Conservation (phyloP, 2,329 filamentous ascomycete species). For the Fusarium brachygibbosum region DNA sequence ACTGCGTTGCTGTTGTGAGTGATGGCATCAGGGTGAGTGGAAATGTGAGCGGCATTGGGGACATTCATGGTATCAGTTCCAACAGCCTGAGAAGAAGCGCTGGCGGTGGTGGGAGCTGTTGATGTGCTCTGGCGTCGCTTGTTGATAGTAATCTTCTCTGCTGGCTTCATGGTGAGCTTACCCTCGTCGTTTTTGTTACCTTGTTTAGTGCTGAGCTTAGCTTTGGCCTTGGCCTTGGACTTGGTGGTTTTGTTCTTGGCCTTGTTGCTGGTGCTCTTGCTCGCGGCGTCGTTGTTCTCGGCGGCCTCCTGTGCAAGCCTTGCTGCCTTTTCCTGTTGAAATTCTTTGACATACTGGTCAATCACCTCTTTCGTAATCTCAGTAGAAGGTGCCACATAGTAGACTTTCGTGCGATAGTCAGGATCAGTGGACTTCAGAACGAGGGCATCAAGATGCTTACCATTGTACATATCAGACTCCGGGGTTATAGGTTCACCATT, state of each 20-base stretch:
- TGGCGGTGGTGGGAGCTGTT: not conserved
- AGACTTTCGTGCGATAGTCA: slow-evolving; percentile 7
- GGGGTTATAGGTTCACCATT: not conserved
- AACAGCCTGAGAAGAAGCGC: not conserved
- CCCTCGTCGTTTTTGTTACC: not conserved
- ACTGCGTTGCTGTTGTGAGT: not conserved
- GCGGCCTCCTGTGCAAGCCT: not conserved
- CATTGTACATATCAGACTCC: not conserved
- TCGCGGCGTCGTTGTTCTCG: not conserved
- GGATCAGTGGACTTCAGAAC: not conserved
- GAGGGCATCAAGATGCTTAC: not conserved
- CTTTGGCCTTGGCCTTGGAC: slow-evolving; percentile 4
- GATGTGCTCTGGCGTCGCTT: not conserved
- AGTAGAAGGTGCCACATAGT: not conserved
- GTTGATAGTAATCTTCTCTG: not conserved
- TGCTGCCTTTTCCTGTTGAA: not conserved
- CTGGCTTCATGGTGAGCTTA: not conserved
- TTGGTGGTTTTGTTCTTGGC: not conserved
- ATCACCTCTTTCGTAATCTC: not conserved
- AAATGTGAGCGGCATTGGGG: no score
- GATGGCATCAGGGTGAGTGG: not conserved
- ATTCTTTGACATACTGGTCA: not conserved
- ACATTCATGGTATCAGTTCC: not conserved
- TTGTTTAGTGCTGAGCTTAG: not conserved
- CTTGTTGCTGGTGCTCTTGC: not conserved